These are phyloP conservation scores for Colletotrichum zoysiae DNA, from an alignment of 2,329 filamentous ascomycete species.

Conservation along the genomic window DNA sequence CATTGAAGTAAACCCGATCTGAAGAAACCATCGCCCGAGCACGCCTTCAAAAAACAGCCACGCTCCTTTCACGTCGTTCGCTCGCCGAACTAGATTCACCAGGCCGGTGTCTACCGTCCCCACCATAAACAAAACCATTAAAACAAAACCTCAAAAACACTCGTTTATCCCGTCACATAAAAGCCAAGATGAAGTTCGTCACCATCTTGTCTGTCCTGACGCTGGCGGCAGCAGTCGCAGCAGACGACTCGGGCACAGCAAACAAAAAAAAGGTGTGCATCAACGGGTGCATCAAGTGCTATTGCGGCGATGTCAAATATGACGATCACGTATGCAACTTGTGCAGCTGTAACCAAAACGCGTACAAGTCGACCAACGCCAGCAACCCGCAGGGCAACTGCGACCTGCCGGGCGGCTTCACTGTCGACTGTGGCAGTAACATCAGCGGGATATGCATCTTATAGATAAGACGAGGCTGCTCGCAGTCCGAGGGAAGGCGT, in stretches of 20 bases:
- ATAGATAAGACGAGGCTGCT: not conserved
- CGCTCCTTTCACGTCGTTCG: too few relatives aligned
- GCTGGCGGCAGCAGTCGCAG: too few relatives aligned
- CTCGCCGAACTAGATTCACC: not conserved
- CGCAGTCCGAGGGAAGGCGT: not conserved
- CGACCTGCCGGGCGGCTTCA: conserved; percentile 8
- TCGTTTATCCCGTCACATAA: not conserved
- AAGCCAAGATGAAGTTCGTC: not conserved
- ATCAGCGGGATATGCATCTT: not conserved
- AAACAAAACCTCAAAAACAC: not conserved
- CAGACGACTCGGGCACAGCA: too few relatives aligned
- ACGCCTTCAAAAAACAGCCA: not conserved
- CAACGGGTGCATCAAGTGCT: conserved; percentile 8
- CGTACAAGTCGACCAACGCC: not conserved
- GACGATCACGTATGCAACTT: not conserved
- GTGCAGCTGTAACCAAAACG: conserved; percentile 7
- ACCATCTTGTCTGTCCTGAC: not conserved
- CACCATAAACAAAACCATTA: rapidly evolving
- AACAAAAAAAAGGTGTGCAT: too few relatives aligned
- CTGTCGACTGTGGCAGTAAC: not conserved
- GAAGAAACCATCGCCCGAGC: not conserved
- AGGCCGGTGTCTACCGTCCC: not conserved
- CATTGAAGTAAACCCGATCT: not conserved
- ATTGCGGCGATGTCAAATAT: conserved; percentile 8
- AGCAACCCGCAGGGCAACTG: conserved; percentile 12